Conservation (phyloP, 805 yeast species). For the Pichia thaimueangensis region DNA sequence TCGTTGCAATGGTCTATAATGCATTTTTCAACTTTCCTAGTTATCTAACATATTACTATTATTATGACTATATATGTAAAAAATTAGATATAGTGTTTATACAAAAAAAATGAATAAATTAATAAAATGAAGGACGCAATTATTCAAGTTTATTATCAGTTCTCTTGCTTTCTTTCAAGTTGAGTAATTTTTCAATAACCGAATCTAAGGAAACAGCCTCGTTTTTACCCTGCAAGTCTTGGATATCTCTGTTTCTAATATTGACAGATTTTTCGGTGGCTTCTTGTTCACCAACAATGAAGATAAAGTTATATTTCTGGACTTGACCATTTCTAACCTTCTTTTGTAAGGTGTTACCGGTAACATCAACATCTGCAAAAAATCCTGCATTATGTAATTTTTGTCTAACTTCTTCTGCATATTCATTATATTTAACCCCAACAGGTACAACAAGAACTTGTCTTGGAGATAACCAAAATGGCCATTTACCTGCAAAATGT, state of each 20-base stretch:
- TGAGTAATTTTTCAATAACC: slow-evolving; percentile 62
- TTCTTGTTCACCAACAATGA: slow-evolving; percentile 96
- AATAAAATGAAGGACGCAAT: too few species aligned
- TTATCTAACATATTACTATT: too few species aligned
- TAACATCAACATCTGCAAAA: slow-evolving; percentile 86
- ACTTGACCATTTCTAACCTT: slow-evolving; percentile 96
- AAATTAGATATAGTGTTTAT: too few species aligned
- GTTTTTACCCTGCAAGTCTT: slow-evolving; percentile 87
- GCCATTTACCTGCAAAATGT: slow-evolving; percentile 99
- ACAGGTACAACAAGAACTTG: slow-evolving; percentile 95
- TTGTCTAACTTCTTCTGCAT: slow-evolving; percentile 78
- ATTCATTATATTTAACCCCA: slow-evolving; percentile 86
- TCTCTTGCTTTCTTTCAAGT: slow-evolving; percentile 70
- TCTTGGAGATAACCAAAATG: slow-evolving; percentile 99
- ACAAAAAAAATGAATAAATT: too few species aligned
- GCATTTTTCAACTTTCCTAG: too few species aligned
- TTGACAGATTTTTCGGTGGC: slow-evolving; percentile 73
- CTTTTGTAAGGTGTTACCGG: slow-evolving; percentile 96
- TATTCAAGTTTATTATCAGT: slow-evolving; percentile 47
- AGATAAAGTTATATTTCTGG: slow-evolving; percentile 89
- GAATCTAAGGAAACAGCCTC: slow-evolving; percentile 69
- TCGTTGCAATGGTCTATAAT: too few species aligned
- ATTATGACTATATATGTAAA: too few species aligned
- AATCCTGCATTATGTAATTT: slow-evolving; percentile 65
- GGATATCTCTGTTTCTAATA: slow-evolving; percentile 93